Evolutionary conservation across 345 rosid species (phyloP).

Genomic region (Eutrema japonicum): DNA sequence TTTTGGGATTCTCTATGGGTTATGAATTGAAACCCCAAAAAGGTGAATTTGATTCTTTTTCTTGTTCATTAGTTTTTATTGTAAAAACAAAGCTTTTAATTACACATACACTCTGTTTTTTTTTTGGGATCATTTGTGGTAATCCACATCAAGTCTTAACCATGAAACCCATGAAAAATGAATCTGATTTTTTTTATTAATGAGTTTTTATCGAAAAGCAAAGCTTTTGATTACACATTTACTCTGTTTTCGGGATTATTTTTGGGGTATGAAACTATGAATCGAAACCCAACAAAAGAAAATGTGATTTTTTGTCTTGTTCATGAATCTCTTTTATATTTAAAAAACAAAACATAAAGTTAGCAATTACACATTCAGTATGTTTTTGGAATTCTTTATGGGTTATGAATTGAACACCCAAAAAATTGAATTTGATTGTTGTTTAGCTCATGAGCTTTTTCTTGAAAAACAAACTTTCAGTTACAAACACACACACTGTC

Average conservation of each 20-base stretch:
- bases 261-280: too few relatives aligned
- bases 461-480: not conserved
- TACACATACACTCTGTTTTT: not conserved
- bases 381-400: not conserved
- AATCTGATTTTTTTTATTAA: not conserved
- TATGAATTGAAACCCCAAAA: not conserved
- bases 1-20: not conserved
- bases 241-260: not conserved
- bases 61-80: not conserved
- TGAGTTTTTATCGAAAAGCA: not conserved
- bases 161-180: not conserved
- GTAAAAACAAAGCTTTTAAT: not conserved
- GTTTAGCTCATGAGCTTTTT: not conserved
- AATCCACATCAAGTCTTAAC: too few relatives aligned
- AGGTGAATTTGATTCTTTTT: not conserved
- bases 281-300: too few relatives aligned
- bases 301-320: too few relatives aligned
- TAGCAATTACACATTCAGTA: not conserved
- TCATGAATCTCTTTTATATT: too few relatives aligned
- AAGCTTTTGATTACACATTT: not conserved
- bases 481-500: not conserved
- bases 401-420: not conserved
- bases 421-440: not conserved
- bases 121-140: not conserved
- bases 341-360: too few relatives aligned